Evolutionary conservation across 1,284 basidiomycete genomes (phyloP).

Genomic region (Phenoliferia sp.): DNA sequence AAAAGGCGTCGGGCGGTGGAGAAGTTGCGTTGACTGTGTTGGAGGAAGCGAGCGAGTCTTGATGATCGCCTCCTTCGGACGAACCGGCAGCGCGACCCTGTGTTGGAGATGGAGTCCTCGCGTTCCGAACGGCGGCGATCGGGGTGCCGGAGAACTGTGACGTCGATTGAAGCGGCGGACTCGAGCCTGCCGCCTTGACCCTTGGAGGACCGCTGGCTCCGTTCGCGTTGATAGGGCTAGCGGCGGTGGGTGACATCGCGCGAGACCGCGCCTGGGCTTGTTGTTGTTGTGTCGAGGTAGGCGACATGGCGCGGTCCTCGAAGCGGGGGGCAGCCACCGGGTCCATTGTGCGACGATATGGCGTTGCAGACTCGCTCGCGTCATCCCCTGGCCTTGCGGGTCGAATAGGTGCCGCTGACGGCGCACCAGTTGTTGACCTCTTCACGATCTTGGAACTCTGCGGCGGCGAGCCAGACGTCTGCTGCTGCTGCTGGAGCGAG

Average conservation of each 20-base stretch:
- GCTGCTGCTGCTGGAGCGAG: neutral
- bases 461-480: neutral
- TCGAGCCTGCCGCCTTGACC: neutral
- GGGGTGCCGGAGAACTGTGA: neutral
- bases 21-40: neutral
- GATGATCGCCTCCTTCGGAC: neutral
- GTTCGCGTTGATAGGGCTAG: neutral
- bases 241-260: neutral
- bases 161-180: neutral
- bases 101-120: neutral
- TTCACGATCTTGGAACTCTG: slow-evolving; percentile 16
- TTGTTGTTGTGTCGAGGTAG: slow-evolving; percentile 45
- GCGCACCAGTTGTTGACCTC: neutral
- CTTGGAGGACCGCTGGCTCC: neutral
- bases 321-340: neutral
- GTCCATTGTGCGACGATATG: slow-evolving; percentile 1
- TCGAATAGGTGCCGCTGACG: neutral
- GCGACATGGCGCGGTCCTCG: slow-evolving; percentile 23
- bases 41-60: neutral
- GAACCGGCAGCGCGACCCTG: neutral
- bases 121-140: slow-evolving; percentile 1
- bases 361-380: neutral
- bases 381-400: slow-evolving; percentile 26
- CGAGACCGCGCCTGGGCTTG: neutral
- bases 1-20: slow-evolving; percentile 7